These are phyloP conservation scores for Neohortaea acidophila DNA, from an alignment of 495 filamentous ascomycete species.

Conservation along the genomic window DNA sequence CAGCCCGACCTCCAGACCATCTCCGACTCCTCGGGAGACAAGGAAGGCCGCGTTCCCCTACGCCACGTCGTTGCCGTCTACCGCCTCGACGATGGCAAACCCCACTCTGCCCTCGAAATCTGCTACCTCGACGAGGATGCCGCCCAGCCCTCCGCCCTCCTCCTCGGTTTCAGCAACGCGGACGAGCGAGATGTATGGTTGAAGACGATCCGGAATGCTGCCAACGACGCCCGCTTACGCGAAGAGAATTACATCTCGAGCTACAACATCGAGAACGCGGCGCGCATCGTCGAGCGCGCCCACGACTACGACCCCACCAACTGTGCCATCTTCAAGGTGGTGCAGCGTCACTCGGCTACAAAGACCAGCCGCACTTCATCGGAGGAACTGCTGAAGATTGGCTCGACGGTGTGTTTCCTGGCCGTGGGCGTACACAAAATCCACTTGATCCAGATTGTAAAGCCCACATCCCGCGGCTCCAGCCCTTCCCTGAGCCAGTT, in stretches of 20 bases:
- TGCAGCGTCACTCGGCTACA: constrained; percentile 48
- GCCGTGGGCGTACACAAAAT: constrained; percentile 71
- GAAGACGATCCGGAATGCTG: constrained; percentile 46
- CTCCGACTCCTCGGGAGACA: constrained; percentile 32
- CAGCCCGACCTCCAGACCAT: constrained; percentile 44
- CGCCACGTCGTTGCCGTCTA: constrained; percentile 64
- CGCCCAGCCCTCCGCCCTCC: constrained; percentile 42
- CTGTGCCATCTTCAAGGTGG: constrained; percentile 70
- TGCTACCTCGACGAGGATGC: constrained; percentile 58
- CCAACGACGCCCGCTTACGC: constrained; percentile 39
- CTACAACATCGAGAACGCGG: constrained; percentile 48
- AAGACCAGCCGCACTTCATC: constrained; percentile 46
- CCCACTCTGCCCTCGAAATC: constrained; percentile 69
- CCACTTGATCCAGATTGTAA: constrained; percentile 62
- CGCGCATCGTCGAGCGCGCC: constrained; percentile 51
- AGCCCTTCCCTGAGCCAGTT: constrained; percentile 37
- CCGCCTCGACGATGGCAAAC: constrained; percentile 60
- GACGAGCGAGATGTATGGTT: constrained; percentile 66
- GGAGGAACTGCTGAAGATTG: constrained; percentile 52
- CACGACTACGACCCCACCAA: constrained; percentile 56
- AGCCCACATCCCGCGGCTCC: constrained; percentile 39
- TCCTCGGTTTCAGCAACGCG: constrained; percentile 56
- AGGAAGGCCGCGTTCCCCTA: constrained; percentile 47
- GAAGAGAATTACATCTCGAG: constrained; percentile 42
- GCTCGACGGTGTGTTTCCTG: constrained; percentile 62